A percentile compares a stretch with the other conserved stretches of the same genome.
These are phyloP conservation scores for Pisolithus microcarpus DNA, from an alignment of 768 basidiomycete genomes.

Conservation along the genomic window DNA sequence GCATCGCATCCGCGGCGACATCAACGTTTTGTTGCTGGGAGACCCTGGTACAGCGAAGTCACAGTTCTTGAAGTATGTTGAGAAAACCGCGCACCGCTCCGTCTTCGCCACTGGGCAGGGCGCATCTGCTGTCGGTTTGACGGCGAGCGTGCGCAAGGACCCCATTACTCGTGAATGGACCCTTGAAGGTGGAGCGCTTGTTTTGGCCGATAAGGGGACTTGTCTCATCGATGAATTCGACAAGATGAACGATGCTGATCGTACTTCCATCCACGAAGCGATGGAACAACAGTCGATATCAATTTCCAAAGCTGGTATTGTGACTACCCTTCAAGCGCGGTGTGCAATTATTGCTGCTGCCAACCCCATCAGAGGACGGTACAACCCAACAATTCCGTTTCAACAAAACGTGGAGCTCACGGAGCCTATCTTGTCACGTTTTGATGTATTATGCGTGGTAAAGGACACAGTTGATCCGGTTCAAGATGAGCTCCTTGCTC, in stretches of 20 bases:
- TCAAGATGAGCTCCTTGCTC: slow-evolving; percentile 90
- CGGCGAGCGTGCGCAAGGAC: slow-evolving; percentile 98
- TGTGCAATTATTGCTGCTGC: slow-evolving; percentile 98
- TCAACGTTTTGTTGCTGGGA: slow-evolving; percentile 92
- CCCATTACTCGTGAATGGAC: slow-evolving; percentile 98
- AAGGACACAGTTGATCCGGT: slow-evolving; percentile 97
- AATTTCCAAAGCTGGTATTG: slow-evolving; percentile 97
- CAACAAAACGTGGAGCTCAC: slow-evolving; percentile 98
- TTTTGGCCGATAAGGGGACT: slow-evolving; percentile 96
- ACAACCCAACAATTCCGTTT: slow-evolving; percentile 98
- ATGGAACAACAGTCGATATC: slow-evolving; percentile 99
- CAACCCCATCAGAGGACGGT: slow-evolving; percentile 93
- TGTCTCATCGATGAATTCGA: slow-evolving; percentile 99
- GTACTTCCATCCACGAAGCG: slow-evolving; percentile 98
- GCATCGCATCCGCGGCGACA: slow-evolving; percentile 93
- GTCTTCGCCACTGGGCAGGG: slow-evolving; percentile 99
- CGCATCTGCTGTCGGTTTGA: slow-evolving; percentile 96
- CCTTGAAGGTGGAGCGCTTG: slow-evolving; percentile 93
- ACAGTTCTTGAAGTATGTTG: slow-evolving; percentile 97
- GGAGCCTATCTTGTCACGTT: slow-evolving; percentile 95
- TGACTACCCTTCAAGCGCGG: slow-evolving; percentile 95
- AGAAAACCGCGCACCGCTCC: slow-evolving; percentile 96
- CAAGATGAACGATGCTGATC: slow-evolving; percentile 99
- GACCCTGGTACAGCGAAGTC: slow-evolving; percentile 99
- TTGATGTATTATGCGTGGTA: slow-evolving; percentile 96